Conservation (phyloP, 768 basidiomycete genomes). For the Lentinus brumalis region DNA sequence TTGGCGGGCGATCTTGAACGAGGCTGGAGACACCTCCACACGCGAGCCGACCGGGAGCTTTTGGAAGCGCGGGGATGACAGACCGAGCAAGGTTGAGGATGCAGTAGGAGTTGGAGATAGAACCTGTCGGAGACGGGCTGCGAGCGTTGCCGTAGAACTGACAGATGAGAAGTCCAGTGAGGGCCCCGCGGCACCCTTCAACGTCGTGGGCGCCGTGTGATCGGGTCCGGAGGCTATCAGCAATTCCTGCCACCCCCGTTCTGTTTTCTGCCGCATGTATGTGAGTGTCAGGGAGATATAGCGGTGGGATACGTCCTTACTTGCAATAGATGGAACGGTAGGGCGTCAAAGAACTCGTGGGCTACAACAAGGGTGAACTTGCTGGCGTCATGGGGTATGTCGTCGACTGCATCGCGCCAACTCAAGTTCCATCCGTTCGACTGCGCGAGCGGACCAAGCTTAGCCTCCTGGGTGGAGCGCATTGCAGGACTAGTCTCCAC, state of each 20-base stretch:
- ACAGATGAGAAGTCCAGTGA: conserved; percentile 17
- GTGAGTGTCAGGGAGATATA: background rate
- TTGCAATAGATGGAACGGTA: conserved; percentile 89
- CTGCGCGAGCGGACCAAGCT: conserved; percentile 40
- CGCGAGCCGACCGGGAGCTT: conserved; percentile 67
- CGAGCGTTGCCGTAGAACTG: conserved; percentile 10
- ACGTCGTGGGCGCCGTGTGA: conserved; percentile 35
- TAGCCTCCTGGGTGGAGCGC: conserved; percentile 60
- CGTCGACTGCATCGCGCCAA: conserved; percentile 78
- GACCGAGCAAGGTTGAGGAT: conserved; percentile 55
- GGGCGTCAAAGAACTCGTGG: conserved; percentile 97
- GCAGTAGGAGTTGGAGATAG: conserved; percentile 62
- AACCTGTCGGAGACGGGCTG: conserved; percentile 57
- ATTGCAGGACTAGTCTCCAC: conserved; percentile 80
- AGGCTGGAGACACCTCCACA: conserved; percentile 78
- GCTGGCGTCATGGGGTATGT: conserved; percentile 52
- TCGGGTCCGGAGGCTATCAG: conserved; percentile 58
- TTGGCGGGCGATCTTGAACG: conserved; percentile 66
- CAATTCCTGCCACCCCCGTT: conserved; percentile 85
- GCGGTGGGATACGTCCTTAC: conserved; percentile 40
- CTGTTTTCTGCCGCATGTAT: conserved; percentile 56
- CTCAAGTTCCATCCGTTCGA: conserved; percentile 42
- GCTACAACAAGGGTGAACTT: conserved; percentile 86
- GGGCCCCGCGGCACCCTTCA: conserved; percentile 19
- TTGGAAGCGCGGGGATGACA: conserved; percentile 70